Evolutionary conservation across 2,329 filamentous ascomycete species (phyloP), one percentile per base, ranked within the genome.

Genomic region (Neonectria punicea): DNA sequence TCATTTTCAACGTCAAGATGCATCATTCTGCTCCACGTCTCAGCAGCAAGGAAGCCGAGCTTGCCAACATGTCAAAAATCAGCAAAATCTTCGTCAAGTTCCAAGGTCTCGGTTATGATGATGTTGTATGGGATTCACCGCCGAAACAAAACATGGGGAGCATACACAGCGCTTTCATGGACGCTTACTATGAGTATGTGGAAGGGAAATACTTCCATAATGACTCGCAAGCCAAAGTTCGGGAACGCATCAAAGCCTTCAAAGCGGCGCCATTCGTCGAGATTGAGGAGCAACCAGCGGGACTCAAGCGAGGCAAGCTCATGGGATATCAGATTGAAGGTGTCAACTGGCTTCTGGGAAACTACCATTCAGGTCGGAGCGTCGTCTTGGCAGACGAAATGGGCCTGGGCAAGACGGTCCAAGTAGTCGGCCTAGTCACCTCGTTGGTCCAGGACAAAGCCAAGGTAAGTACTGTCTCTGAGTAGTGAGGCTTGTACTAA

Each of bases 401-500:
- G 96, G 96, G 96, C 44, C 87, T 99, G 2, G 96, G 96, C 34
- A 99, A 99, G 82, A 99, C 96, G 0, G 93, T 99, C 34, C 96
- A 99, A 77, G 90, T 98, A 57, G 92, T 98, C 65, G 89, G 90
- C 3, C 87, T 97, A 67, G 86, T 98, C 65, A 89, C 92, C 1
- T 90, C 91, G 1, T 80, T 98, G 41, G 85, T 91, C 25, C 85
- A 91, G 66, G 86, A 90, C 56, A 80, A 80, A n/a, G 89, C 89
- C 6, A 82, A 87, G 70, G 80, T 80, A 75, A 70, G 71, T 34
- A 5, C 9, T 11, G 11, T 9, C 55, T 13, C 25, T 13, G 8
- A 18, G 11, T 22, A 2, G 7, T 13, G 20, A 36, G 46, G 28
- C 30, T 11, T 49, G 50, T 61, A 39, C 63, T 75, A 50, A 78